Conservation (phyloP, 2,329 filamentous ascomycete species). For the Colletotrichum kahawae region DNA sequence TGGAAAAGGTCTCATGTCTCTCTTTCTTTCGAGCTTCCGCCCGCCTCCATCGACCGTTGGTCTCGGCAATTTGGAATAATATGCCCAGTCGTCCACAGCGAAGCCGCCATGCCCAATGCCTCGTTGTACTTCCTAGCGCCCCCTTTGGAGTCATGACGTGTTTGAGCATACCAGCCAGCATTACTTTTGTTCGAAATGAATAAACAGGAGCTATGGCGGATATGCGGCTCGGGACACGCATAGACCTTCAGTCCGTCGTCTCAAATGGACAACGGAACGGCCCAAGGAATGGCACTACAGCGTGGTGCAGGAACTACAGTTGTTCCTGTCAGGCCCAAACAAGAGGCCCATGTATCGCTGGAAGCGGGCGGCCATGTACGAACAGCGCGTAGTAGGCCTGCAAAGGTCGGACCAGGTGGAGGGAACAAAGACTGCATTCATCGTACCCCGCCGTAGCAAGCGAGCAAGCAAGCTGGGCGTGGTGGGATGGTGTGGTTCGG, state of each 20-base stretch:
- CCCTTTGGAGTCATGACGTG: constrained; percentile 15
- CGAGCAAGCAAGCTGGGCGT: not conserved
- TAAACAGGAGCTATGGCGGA: not conserved
- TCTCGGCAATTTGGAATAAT: not conserved
- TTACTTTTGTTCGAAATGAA: not conserved
- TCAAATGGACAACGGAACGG: not conserved
- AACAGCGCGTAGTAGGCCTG: not conserved
- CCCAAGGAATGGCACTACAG: not conserved
- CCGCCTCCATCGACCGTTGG: not conserved
- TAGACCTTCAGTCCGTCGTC: not conserved
- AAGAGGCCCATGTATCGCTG: not conserved
- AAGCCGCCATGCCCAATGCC: not conserved
- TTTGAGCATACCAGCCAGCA: not conserved
- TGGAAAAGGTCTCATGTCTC: not conserved
- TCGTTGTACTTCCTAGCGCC: not conserved
- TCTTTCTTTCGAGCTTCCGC: not conserved
- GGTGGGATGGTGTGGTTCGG: not conserved
- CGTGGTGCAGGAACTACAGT: not conserved
- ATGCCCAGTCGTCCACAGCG: not conserved
- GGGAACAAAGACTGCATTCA: not conserved
- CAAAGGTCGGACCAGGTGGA: not conserved
- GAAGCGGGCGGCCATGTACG: not conserved
- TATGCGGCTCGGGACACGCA: not conserved
- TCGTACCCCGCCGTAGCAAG: not conserved
- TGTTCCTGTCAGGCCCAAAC: not conserved